A percentile compares a stretch with the other conserved stretches of the same genome.
phyloP scores from a whole-genome alignment of 441 rosid genomes.

The Syzygium malaccense region DNA sequence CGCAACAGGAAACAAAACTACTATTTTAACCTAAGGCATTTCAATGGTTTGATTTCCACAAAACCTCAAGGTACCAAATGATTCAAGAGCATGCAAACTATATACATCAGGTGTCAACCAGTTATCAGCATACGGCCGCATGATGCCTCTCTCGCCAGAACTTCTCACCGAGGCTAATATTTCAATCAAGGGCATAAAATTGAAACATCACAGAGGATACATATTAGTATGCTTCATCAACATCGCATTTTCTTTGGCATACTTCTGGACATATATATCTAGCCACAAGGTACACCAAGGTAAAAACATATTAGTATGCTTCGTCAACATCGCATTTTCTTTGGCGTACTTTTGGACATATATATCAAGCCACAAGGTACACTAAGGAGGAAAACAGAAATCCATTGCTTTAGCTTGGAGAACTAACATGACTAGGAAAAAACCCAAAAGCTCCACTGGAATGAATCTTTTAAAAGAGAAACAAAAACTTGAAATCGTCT shows the following conservation, averaged over 20 bases:
- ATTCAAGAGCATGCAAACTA: neutral
- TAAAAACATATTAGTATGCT: neutral
- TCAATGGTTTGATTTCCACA: neutral
- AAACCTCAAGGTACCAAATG: neutral
- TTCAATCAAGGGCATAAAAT: neutral
- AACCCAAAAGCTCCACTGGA: neutral
- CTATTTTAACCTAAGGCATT: neutral
- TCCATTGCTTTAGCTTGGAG: neutral
- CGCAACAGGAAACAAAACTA: neutral
- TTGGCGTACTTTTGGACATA: neutral
- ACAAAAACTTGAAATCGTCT: neutral
- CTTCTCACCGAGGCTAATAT: neutral
- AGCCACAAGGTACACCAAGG: neutral
- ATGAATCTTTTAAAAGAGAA: neutral
- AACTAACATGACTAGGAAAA: neutral
- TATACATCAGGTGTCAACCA: neutral
- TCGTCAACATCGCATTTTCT: neutral
- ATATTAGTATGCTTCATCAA: neutral
- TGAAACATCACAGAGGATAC: neutral
- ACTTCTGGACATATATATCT: neutral
- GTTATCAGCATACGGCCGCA: neutral
- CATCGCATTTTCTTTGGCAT: neutral
- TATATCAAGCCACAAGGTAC: neutral
- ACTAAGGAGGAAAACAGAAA: neutral
- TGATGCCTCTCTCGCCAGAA: neutral